Base-by-base conservation (phyloP, 257 asterid species). In the Lavandula angustifolia region DNA sequence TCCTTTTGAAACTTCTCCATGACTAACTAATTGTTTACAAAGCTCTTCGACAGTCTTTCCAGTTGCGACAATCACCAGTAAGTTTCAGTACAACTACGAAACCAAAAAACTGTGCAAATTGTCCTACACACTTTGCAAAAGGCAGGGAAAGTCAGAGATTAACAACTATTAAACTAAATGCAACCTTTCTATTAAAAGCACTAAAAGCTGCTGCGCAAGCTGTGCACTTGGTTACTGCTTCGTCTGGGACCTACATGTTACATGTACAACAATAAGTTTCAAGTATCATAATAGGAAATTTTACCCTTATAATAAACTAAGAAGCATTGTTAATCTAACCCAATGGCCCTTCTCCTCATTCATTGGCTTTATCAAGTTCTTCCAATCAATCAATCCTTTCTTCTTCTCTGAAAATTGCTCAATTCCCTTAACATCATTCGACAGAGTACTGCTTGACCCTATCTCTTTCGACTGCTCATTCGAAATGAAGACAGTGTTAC, bases 291-390 rank as follows among this genome's bases (percentile, higher is more conserved):
- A 0, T 54, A 54, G 5, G 16, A 5, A 40, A 27, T 37, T 33
- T 6, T 60, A 59, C 22, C 16, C 44, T 9, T 54, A 27, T 2
- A n/a, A 43, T 17, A 59, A 71, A 43, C 54, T 14, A 44, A 71
- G 31, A 64, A 11, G 55, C 4, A 50, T 58, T 50, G 53, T 51
- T 50, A 29, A 70, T 71, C 87, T 73, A 57, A 91, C 98, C 98
- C 98, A 91, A 88, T 88, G 95, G 75, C 84, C 92, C 80, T 88
- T 91, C 87, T 91, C 98, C 71, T 75, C 90, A 70, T 80, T 82
- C 40, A 66, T 80, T 32, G 94, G 90, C 77, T 84, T 88, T 66
- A 91, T 80, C 68, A 91, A 54, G 79, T 76, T 91, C 87, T 58
- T 83, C 94, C 95, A 91, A 68, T 86, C 94, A 66, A 81, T 70